Conservation (phyloP, 805 yeast species). For the Scheffersomyces amazonensis region DNA sequence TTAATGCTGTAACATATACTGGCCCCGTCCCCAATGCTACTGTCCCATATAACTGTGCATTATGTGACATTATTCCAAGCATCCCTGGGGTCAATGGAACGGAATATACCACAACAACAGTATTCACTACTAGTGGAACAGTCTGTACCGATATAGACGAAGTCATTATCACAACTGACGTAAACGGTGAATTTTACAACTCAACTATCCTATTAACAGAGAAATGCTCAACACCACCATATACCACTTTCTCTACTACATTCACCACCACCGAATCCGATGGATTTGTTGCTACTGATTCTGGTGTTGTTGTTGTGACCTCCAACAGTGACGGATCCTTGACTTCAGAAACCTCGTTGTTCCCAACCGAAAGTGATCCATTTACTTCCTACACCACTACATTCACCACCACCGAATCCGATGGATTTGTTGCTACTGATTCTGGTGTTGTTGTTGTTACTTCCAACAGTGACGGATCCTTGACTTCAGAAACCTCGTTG, state of each 20-base stretch:
- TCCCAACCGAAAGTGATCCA: neutral
- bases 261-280: constrained; percentile 10
- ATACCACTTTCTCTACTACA: constrained; percentile 13
- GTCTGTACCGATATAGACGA: constrained; percentile 8
- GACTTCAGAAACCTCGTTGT: neutral
- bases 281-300: constrained; percentile 11
- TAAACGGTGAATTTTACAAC: constrained; percentile 5
- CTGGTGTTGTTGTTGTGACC: constrained; percentile 11
- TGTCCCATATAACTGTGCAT: constrained; percentile 16
- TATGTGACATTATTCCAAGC: constrained; percentile 14
- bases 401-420: neutral
- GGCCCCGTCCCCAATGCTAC: constrained; percentile 17
- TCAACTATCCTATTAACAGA: constrained; percentile 1
- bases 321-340: neutral
- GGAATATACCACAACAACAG: constrained; percentile 11
- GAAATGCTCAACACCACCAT: neutral
- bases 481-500: neutral
- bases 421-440: neutral
- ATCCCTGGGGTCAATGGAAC: constrained; percentile 14
- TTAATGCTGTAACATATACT: constrained; percentile 14
- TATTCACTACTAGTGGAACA: constrained; percentile 1
- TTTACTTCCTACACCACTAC: neutral
- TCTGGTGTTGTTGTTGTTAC: neutral
- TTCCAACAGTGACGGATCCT: neutral
- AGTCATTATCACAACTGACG: constrained; percentile 7